Percentiles rank a stretch among this genome's conserved stretches.
These are phyloP conservation scores for Willaertia magna DNA, from an alignment of 208 protist species.

Conservation along the genomic window DNA sequence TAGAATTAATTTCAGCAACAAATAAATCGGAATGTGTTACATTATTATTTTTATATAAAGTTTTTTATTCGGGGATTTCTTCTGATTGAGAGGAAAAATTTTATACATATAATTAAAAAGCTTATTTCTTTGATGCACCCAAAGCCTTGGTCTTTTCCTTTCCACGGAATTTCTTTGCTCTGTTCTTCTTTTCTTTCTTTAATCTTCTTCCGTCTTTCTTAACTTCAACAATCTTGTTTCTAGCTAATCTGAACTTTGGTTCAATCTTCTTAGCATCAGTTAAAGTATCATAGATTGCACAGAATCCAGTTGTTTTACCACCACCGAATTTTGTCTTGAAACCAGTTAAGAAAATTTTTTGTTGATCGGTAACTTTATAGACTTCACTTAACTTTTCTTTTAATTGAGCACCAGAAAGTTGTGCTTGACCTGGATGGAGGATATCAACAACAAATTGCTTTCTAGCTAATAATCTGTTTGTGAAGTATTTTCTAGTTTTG, in stretches of 20 bases:
- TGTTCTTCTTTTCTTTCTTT: conserved; percentile 97
- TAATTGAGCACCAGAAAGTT: conserved; percentile 81
- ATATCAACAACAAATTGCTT: conserved; percentile 92
- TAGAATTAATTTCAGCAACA: too few species aligned
- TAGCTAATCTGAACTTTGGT: conserved; percentile 91
- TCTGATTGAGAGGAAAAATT: too few species aligned
- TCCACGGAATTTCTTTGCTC: conserved; percentile 92
- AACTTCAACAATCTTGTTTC: conserved; percentile 73
- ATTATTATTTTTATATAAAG: too few species aligned
- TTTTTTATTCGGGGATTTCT: too few species aligned
- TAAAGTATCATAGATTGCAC: conserved; percentile 96
- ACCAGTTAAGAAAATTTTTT: conserved; percentile 88
- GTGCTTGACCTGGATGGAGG: conserved; percentile 56
- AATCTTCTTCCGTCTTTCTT: conserved; percentile 79
- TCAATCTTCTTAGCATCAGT: conserved; percentile 83
- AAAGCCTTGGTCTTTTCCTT: conserved; percentile 84
- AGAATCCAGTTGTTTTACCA: conserved; percentile 94
- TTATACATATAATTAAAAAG: too few species aligned
- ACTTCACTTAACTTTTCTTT: conserved; percentile 83
- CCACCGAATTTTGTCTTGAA: conserved; percentile 98
- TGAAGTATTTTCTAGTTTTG: conserved; percentile 94
- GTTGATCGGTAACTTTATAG: conserved; percentile 90
- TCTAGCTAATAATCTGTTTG: conserved; percentile 96
- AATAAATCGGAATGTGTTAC: too few species aligned
- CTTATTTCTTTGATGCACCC: conserved; percentile 64